Conservation (phyloP, 257 asterid genomes). For the Ocimum tenuiflorum region DNA sequence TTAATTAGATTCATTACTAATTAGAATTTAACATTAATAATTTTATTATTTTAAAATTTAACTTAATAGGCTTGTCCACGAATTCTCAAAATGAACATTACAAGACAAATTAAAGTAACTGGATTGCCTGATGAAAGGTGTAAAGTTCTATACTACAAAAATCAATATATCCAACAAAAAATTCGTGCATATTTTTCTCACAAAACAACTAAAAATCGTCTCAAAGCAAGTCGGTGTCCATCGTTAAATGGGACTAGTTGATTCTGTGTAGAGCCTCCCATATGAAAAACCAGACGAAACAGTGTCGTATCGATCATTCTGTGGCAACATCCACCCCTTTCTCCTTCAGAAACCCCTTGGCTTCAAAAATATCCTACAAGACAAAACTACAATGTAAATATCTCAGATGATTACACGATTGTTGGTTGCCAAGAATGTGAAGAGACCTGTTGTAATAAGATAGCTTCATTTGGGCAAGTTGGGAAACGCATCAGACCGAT, state of each 20-base stretch:
- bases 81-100: too few relatives aligned
- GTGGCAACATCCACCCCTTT: slow-evolving; percentile 46
- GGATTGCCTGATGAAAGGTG: not conserved
- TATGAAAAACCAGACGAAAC: not conserved
- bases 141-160: not conserved
- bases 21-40: too few relatives aligned
- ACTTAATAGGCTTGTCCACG: too few relatives aligned
- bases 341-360: slow-evolving; percentile 55
- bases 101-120: too few relatives aligned
- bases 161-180: not conserved
- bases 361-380: slow-evolving; percentile 67
- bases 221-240: not conserved
- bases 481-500: slow-evolving; percentile 74
- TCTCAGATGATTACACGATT: not conserved
- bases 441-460: slow-evolving; percentile 58
- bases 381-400: not conserved
- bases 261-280: not conserved
- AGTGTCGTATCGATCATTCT: too few relatives aligned
- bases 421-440: not conserved
- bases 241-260: not conserved
- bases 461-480: slow-evolving; percentile 70
- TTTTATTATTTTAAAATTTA: too few relatives aligned
- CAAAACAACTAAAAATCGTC: not conserved
- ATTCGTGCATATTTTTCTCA: not conserved
- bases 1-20: too few relatives aligned